These are phyloP conservation scores for Epichloe gansuensis DNA, from an alignment of 2,329 filamentous ascomycete genomes.

Conservation along the genomic window DNA sequence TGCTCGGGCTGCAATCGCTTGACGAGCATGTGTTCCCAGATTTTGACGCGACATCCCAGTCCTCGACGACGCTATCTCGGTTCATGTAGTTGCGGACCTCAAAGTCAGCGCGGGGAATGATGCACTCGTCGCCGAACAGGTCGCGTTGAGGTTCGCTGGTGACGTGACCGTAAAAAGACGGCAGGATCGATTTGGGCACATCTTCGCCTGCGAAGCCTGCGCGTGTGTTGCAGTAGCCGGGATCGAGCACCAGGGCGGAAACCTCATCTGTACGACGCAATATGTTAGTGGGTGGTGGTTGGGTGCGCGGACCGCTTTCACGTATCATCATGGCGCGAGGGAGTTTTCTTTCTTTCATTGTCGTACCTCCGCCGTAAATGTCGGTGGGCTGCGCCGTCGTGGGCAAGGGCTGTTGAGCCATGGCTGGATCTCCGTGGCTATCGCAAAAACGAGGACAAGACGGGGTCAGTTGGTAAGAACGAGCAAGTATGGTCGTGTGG, in stretches of 20 bases:
- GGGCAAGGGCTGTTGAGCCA: constrained; percentile 45
- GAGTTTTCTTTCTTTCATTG: constrained; percentile 3
- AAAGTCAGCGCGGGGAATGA: constrained; percentile 62
- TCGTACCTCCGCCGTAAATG: constrained; percentile 49
- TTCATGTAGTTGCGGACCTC: constrained; percentile 90
- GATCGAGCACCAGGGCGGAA: constrained; percentile 89
- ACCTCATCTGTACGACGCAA: constrained; percentile 65
- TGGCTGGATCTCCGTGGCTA: constrained; percentile 16
- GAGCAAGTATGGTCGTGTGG: constrained; percentile 1
- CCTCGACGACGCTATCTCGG: constrained; percentile 79
- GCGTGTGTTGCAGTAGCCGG: constrained; percentile 81
- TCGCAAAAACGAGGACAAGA: neutral
- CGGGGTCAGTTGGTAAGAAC: neutral
- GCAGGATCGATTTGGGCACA: constrained; percentile 83
- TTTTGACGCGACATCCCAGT: constrained; percentile 82
- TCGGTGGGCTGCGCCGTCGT: constrained; percentile 48
- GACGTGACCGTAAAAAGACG: constrained; percentile 71
- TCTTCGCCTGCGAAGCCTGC: constrained; percentile 97
- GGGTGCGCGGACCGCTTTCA: neutral
- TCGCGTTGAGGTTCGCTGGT: constrained; percentile 35
- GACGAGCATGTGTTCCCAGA: constrained; percentile 91
- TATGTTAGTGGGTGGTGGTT: constrained; percentile 4
- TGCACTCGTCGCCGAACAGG: constrained; percentile 83
- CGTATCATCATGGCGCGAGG: neutral
- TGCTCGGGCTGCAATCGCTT: constrained; percentile 73